These are phyloP conservation scores for Hymenoscyphus occultus DNA, from an alignment of 2,329 filamentous ascomycete genomes.

Conservation along the genomic window DNA sequence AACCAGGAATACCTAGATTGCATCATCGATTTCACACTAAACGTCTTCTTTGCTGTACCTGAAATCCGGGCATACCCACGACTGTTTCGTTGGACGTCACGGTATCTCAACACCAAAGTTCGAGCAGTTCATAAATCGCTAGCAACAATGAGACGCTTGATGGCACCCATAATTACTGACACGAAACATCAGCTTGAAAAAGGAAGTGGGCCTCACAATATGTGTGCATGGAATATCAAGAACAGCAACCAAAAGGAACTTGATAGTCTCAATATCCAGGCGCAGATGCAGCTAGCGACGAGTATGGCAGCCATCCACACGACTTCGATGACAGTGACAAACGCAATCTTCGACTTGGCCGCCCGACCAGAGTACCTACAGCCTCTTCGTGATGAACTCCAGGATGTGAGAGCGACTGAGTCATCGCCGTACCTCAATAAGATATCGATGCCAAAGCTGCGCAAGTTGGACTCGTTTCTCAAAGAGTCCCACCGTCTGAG, in stretches of 20 bases:
- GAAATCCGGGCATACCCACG: conserved; percentile 15
- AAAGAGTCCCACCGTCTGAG: conserved; percentile 42
- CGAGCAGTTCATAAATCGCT: conserved; percentile 18
- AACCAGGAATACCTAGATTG: conserved; percentile 30
- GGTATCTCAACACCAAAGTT: conserved; percentile 18
- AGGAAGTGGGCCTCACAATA: not conserved
- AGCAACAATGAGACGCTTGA: conserved; percentile 15
- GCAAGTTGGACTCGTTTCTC: conserved; percentile 42
- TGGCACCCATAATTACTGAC: conserved; percentile 19
- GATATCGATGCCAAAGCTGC: conserved; percentile 26
- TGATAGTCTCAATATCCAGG: conserved; percentile 1
- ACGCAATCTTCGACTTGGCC: conserved; percentile 52
- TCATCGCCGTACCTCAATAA: conserved; percentile 33
- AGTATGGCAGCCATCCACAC: conserved; percentile 53
- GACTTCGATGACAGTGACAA: conserved; percentile 44
- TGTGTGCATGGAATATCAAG: not conserved
- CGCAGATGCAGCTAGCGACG: not conserved
- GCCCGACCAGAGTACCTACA: conserved; percentile 45
- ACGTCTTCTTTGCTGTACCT: conserved; percentile 12
- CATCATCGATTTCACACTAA: conserved; percentile 22
- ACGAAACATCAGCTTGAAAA: not conserved
- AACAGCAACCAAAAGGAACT: conserved; percentile 6
- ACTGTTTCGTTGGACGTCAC: conserved; percentile 17
- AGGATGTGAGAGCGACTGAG: conserved; percentile 44
- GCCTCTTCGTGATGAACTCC: conserved; percentile 29